Percentiles rank a stretch among this genome's conserved stretches.
Conservation (phyloP, 768 basidiomycete species). For the Serendipita sp. region DNA sequence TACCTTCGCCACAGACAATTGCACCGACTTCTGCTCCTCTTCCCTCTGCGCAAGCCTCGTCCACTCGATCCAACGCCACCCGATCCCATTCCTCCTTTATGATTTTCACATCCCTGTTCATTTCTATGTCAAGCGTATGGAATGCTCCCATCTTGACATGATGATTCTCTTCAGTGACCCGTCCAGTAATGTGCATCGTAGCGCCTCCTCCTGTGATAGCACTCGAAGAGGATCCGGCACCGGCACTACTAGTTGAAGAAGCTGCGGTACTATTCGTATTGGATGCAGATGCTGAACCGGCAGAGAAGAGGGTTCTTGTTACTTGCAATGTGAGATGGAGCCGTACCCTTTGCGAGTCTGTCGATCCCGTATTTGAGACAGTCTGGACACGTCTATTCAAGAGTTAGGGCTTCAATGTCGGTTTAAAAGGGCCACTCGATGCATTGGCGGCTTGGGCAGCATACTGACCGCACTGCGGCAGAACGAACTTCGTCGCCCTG, state of each 20-base stretch:
- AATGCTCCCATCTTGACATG: slow-evolving; percentile 85
- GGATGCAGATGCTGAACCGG: slow-evolving; percentile 37
- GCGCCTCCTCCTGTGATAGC: slow-evolving; percentile 21
- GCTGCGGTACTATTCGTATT: slow-evolving; percentile 30
- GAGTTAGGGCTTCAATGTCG: neutral
- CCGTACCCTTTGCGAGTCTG: slow-evolving; percentile 77
- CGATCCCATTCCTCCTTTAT: slow-evolving; percentile 91
- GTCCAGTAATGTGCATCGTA: slow-evolving; percentile 71
- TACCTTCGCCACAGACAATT: slow-evolving; percentile 85
- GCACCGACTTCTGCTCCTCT: slow-evolving; percentile 93
- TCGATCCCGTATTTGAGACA: slow-evolving; percentile 83
- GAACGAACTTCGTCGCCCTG: slow-evolving; percentile 72
- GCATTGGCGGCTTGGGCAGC: neutral
- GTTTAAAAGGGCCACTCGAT: neutral
- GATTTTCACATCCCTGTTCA: slow-evolving; percentile 78
- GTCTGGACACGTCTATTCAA: slow-evolving; percentile 62
- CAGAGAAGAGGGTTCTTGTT: slow-evolving; percentile 63
- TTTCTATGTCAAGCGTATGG: slow-evolving; percentile 88
- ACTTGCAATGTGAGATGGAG: slow-evolving; percentile 75
- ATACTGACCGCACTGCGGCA: slow-evolving; percentile 56
- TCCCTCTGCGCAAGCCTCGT: slow-evolving; percentile 85
- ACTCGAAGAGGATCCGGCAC: slow-evolving; percentile 18
- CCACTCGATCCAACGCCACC: slow-evolving; percentile 60
- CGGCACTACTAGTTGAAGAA: slow-evolving; percentile 13
- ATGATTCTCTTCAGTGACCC: slow-evolving; percentile 69